These are phyloP conservation scores for Aureobasidium melanogenum DNA, from an alignment of 2,329 filamentous ascomycete species.

Conservation along the genomic window DNA sequence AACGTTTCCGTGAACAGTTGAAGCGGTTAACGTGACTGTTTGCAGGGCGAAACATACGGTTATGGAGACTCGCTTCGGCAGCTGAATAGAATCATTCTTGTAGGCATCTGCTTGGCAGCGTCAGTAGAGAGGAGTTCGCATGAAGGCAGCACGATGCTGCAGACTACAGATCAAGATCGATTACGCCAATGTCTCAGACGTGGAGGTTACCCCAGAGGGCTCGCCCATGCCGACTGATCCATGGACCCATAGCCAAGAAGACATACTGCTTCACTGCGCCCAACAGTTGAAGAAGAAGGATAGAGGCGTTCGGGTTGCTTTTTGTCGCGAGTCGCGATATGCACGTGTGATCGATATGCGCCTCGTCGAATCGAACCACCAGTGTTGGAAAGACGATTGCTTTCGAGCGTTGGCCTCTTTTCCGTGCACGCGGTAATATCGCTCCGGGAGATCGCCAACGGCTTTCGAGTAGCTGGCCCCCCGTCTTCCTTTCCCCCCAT, in stretches of 20 bases:
- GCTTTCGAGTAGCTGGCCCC: background rate
- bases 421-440: background rate
- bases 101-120: background rate
- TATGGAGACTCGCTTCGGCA: background rate
- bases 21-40: background rate
- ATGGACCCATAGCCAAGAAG: background rate
- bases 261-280: background rate
- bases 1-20: background rate
- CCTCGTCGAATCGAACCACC: background rate
- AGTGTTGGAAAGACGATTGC: background rate
- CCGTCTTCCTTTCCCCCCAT: no score
- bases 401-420: background rate
- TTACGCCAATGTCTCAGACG: slow-evolving; percentile 5
- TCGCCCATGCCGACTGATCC: background rate
- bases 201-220: background rate
- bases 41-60: background rate
- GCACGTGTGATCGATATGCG: background rate
- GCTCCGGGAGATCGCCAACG: background rate
- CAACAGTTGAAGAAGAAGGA: no score
- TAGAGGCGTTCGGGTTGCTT: no score
- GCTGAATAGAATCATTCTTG: background rate
- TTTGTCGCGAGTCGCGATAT: background rate
- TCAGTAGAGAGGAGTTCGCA: background rate
- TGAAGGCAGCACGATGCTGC: background rate
- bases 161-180: background rate